Evolutionary conservation across 306 rosid genomes (phyloP).

Genomic region (Fagus sylvatica): DNA sequence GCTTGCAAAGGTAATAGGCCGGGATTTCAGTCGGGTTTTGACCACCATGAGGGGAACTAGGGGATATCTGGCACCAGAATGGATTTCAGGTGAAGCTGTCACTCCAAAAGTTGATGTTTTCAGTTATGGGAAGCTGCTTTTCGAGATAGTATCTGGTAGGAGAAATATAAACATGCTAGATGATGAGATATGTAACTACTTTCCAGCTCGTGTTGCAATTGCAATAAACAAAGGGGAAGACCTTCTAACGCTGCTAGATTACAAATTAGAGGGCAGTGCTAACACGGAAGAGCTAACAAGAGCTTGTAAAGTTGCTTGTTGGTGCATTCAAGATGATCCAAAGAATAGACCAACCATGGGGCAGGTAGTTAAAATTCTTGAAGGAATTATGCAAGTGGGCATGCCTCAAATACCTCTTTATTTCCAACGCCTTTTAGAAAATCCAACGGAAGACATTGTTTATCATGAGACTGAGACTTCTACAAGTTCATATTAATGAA

Average conservation of each 20-base stretch:
- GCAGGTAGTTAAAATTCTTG: conserved; percentile 55
- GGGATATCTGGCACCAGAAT: conserved; percentile 70
- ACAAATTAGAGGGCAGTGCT: conserved; percentile 34
- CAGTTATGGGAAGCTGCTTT: conserved; percentile 59
- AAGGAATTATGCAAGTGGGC: conserved; percentile 35
- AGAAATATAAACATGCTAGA: conserved; percentile 45
- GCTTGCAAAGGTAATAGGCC: conserved; percentile 54
- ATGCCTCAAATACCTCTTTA: background rate
- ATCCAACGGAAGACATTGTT: no score
- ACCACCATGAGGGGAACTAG: conserved; percentile 68
- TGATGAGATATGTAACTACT: conserved; percentile 32
- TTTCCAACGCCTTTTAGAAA: no score
- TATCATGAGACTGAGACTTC: no score
- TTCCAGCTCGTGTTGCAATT: conserved; percentile 39
- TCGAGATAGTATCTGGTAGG: conserved; percentile 45
- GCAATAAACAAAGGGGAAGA: conserved; percentile 32
- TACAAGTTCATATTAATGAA: no score
- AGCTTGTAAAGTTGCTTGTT: conserved; percentile 43
- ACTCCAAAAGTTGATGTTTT: conserved; percentile 52
- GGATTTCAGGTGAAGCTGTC: conserved; percentile 53
- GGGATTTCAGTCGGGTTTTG: conserved; percentile 50
- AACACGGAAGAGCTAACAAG: conserved; percentile 36
- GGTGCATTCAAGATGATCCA: conserved; percentile 61
- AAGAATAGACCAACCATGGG: conserved; percentile 47
- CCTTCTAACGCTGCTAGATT: conserved; percentile 34